These are phyloP conservation scores for Camillea tinctor DNA, from an alignment of 2,329 filamentous ascomycete species.

Conservation along the genomic window DNA sequence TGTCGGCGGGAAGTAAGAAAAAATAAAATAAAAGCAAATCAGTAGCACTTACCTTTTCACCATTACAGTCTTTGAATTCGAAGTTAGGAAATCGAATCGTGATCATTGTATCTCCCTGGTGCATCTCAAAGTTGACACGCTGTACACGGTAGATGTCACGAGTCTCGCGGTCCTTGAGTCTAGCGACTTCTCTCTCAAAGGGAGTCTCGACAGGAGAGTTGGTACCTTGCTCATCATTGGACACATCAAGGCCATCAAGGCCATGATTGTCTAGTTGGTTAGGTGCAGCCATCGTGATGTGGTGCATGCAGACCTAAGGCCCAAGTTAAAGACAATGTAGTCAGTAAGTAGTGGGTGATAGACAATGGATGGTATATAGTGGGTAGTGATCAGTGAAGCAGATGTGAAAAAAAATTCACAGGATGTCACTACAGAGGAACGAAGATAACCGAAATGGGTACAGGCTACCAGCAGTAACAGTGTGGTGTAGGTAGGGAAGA, in stretches of 20 bases:
- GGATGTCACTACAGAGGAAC: too few species aligned
- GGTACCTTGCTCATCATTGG: neutral
- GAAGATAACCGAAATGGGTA: neutral
- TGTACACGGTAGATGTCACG: neutral
- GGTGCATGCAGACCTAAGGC: neutral
- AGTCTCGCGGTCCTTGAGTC: neutral
- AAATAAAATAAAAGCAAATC: neutral
- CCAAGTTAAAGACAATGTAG: neutral
- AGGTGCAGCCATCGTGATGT: neutral
- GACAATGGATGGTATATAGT: neutral
- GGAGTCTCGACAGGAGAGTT: neutral
- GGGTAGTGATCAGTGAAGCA: neutral
- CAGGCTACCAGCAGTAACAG: neutral
- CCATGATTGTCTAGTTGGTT: neutral
- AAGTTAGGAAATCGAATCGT: slow-evolving; percentile 6
- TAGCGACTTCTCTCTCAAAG: neutral
- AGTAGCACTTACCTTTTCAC: slow-evolving; percentile 6
- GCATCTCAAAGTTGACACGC: neutral
- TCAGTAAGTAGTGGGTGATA: neutral
- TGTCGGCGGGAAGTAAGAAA: neutral
- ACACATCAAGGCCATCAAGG: neutral
- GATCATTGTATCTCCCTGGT: slow-evolving; percentile 10
- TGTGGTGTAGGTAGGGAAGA: too few species aligned
- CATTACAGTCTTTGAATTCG: slow-evolving; percentile 11
- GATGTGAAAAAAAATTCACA: neutral